Base-by-base conservation (phyloP, 257 asterid genomes). In the Verbascum thapsus region DNA sequence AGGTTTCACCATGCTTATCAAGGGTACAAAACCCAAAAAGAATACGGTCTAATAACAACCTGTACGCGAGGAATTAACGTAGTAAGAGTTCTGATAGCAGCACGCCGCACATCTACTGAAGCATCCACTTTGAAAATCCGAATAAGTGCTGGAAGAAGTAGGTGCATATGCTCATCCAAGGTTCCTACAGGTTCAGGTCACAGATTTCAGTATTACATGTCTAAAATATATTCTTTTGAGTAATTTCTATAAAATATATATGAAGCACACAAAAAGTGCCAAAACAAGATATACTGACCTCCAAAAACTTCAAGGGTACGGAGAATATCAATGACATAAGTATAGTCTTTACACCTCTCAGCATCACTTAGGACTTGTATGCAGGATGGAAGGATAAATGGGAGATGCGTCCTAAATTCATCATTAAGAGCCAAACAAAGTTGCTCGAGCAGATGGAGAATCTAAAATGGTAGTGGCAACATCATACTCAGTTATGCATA, bases 131-230 rank as follows among this genome's bases (percentile, higher is more conserved):
- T 94, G 71, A 90, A 94, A 74, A 87, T 77, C 62, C 96, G 88
- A 76, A 94, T 87, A 37, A 94, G 90, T 11, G 99, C 99, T 52
- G 99, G 99, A 72, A 94, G 85, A 56, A 94, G 87, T 59, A 90
- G 88, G 77, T 94, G 99, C 99, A 94, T 94, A 78, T 90, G 97
- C 78, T 94, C 99, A 76, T 94, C 99, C 90, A 94, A 76, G 70
- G 90, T 90, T 71, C 99, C 99, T 94, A 84, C 56, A 74, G n/a
- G n/a, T 64, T 71, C 58, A 64, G 32, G 53, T 49, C 52, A 68
- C 72, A 56, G 53, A 65, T 58, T 53, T 37, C 79, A 61, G 20
- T 18, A 66, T 38, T 42, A 16, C 35, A 52, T 54, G 40, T 19
- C n/a, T n/a, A n/a, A n/a, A n/a, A n/a, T n/a, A n/a, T n/a, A n/a